phyloP scores from a whole-genome alignment of 2,329 filamentous ascomycete species.

The Fusarium sp. region DNA sequence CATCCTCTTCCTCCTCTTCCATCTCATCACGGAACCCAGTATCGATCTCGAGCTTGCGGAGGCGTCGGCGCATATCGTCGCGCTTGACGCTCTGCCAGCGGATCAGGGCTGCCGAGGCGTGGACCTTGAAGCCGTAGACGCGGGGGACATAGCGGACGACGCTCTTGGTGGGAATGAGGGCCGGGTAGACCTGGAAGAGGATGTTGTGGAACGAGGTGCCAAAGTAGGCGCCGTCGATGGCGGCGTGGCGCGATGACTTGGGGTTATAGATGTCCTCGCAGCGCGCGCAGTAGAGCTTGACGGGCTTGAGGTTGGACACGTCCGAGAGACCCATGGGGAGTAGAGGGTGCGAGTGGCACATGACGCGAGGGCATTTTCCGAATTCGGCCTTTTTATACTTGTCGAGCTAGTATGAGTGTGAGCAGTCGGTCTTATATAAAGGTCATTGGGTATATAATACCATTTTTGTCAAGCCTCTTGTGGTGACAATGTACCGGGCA shows the following conservation, averaged over 20 bases:
- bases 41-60: conserved; percentile 78
- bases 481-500: conserved; percentile 96
- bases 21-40: conserved; percentile 81
- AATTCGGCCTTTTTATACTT: conserved; percentile 99
- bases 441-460: conserved; percentile 58
- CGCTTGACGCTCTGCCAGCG: conserved; percentile 89
- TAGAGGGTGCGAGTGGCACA: conserved; percentile 92
- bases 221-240: conserved; percentile 98
- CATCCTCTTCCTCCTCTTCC: conserved; percentile 72
- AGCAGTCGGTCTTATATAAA: background rate
- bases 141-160: conserved; percentile 87
- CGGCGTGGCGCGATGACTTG: conserved; percentile 93
- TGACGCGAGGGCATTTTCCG: conserved; percentile 95
- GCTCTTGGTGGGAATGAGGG: conserved; percentile 87
- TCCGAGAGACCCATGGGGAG: conserved; percentile 96
- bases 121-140: conserved; percentile 95
- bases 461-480: conserved; percentile 94
- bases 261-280: conserved; percentile 99
- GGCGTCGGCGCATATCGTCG: conserved; percentile 82
- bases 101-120: conserved; percentile 86
- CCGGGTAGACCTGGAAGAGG: conserved; percentile 97
- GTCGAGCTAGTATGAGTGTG: conserved; percentile 74
- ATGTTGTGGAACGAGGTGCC: conserved; percentile 99
- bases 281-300: conserved; percentile 96
- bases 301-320: conserved; percentile 85